phyloP scores from a whole-genome alignment of 1,284 basidiomycete species.

The Thecaphora thlaspeos region DNA sequence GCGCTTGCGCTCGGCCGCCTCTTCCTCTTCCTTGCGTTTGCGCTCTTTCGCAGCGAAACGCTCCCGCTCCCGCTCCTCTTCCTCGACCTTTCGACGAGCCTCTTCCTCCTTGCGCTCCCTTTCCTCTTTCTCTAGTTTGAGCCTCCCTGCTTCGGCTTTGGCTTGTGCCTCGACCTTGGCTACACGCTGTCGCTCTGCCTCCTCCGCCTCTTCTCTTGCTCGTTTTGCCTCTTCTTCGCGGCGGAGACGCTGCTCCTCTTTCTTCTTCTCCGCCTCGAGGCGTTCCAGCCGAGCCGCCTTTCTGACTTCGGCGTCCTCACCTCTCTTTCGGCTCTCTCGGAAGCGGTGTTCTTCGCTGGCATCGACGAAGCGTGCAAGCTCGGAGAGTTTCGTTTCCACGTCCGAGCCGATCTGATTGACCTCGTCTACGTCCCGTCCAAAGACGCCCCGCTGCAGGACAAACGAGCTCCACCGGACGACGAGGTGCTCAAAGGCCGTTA shows the following conservation, averaged over 20 bases:
- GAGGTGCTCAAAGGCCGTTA: conserved; percentile 14
- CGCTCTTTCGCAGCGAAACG: not conserved
- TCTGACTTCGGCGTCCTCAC: not conserved
- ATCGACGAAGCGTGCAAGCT: not conserved
- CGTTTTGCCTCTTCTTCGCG: not conserved
- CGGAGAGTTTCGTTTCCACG: not conserved
- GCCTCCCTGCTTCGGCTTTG: not conserved
- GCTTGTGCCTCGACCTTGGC: not conserved
- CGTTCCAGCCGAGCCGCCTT: not conserved
- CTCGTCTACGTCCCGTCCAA: conserved; percentile 1
- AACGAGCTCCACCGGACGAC: conserved; percentile 15
- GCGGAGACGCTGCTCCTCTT: conserved; percentile 1
- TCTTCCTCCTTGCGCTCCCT: not conserved
- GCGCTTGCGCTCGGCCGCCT: not conserved
- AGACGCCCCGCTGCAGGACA: conserved; percentile 7
- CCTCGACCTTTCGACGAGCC: too few relatives aligned
- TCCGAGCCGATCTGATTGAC: not conserved
- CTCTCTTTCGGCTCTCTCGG: not conserved
- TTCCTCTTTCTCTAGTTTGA: not conserved
- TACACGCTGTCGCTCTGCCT: too few relatives aligned
- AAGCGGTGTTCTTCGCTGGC: not conserved
- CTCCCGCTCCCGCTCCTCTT: not conserved
- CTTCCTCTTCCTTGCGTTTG: not conserved
- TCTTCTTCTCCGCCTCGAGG: not conserved
- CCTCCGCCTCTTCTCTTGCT: not conserved